Percentiles rank a stretch among this genome's conserved stretches.
Evolutionary conservation across 352 stramenopile species (phyloP).

Genomic region (Phytopythium ostracodes): DNA sequence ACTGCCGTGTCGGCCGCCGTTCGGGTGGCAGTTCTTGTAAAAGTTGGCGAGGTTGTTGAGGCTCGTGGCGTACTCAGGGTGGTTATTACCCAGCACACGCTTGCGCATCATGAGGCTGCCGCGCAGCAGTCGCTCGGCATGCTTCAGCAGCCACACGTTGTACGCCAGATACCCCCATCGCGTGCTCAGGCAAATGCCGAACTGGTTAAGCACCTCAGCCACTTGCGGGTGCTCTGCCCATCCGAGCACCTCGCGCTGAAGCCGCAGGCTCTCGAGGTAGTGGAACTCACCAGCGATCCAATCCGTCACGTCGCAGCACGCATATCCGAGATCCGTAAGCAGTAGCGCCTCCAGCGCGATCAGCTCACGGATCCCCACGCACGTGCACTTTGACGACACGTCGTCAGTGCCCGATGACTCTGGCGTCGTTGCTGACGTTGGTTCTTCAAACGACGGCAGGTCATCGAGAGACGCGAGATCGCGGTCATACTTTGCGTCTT

Average conservation of each 20-base stretch:
- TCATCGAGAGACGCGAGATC: conserved; percentile 57
- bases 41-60: conserved; percentile 86
- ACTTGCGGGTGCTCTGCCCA: conserved; percentile 76
- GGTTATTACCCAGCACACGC: conserved; percentile 63
- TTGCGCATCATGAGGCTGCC: conserved; percentile 63
- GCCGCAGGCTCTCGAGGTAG: conserved; percentile 68
- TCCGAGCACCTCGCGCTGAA: conserved; percentile 74
- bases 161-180: conserved; percentile 64
- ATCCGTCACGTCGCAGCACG: conserved; percentile 72
- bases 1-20: conserved; percentile 3
- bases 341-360: conserved; percentile 71
- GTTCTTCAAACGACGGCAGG: conserved; percentile 59
- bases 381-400: conserved; percentile 31
- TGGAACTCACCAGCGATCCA: conserved; percentile 74
- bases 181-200: conserved; percentile 76
- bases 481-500: conserved; percentile 70
- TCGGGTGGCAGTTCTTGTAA: conserved; percentile 59
- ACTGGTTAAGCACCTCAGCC: conserved; percentile 75
- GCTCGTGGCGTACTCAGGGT: conserved; percentile 78
- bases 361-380: conserved; percentile 69
- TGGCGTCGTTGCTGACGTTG: conserved; percentile 10
- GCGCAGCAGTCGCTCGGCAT: conserved; percentile 68
- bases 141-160: conserved; percentile 74
- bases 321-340: conserved; percentile 73
- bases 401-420: not conserved